phyloP scores from a whole-genome alignment of 176 grass and related monocot species.

The Aegilops longissima region DNA sequence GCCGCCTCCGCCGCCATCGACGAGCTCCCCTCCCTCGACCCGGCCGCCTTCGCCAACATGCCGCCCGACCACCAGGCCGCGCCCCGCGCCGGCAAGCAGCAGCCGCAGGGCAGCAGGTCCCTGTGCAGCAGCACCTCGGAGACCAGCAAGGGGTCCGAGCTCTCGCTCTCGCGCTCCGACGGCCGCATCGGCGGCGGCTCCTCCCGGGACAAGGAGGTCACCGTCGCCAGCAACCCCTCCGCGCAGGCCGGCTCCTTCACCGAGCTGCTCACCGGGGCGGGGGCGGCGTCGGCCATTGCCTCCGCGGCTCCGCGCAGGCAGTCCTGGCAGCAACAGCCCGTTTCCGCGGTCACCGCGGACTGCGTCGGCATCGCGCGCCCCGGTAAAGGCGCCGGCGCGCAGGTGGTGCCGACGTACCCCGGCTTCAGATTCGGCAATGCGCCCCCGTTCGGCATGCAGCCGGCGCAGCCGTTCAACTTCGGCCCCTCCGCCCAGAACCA shows the following conservation, averaged over 20 bases:
- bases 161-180: conserved; percentile 75
- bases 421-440: conserved; percentile 39
- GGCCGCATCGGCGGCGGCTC: conserved; percentile 32
- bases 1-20: conserved; percentile 71
- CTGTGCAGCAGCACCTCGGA: conserved; percentile 75
- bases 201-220: conserved; percentile 59
- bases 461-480: conserved; percentile 41
- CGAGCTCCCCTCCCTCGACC: conserved; percentile 55
- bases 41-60: conserved; percentile 32
- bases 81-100: conserved; percentile 25
- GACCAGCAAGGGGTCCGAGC: conserved; percentile 80
- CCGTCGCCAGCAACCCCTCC: conserved; percentile 27
- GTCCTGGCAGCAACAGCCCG: conserved; percentile 9
- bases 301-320: conserved; percentile 17
- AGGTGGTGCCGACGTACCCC: conserved; percentile 15
- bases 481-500: conserved; percentile 30
- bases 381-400: conserved; percentile 1
- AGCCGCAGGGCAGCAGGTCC: conserved; percentile 57
- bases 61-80: neutral
- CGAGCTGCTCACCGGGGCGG: conserved; percentile 60
- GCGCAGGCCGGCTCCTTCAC: conserved; percentile 68
- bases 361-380: conserved; percentile 19
- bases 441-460: conserved; percentile 35
- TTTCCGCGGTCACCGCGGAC: conserved; percentile 18
- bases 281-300: conserved; percentile 13